phyloP scores from a whole-genome alignment of 2,329 filamentous ascomycete species.

The Claviceps spartinae region DNA sequence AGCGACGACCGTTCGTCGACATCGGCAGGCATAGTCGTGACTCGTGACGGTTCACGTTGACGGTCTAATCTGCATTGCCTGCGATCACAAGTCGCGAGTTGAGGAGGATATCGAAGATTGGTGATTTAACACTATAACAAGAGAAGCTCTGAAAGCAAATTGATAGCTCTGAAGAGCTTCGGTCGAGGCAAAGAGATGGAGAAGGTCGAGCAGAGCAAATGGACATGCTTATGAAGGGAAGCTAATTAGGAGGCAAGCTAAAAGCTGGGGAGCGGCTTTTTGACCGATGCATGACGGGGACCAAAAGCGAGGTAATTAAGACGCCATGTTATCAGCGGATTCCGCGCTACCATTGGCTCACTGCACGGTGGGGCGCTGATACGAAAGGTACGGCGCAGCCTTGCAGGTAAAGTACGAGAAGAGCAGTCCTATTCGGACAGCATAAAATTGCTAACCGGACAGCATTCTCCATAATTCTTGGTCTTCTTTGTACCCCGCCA shows the following conservation, averaged over 20 bases:
- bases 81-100: neutral
- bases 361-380: too few species aligned
- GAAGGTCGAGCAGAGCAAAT: neutral
- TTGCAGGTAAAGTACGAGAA: too few species aligned
- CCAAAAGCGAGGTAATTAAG: neutral
- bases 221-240: neutral
- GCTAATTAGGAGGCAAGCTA: too few species aligned
- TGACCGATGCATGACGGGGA: neutral
- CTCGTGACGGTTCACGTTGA: slow-evolving; percentile 3
- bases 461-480: too few species aligned
- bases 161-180: neutral
- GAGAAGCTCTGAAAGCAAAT: neutral
- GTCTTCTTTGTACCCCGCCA: too few species aligned
- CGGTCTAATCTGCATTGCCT: neutral
- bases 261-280: neutral
- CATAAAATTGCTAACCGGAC: too few species aligned
- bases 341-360: neutral
- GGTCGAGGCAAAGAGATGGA: neutral
- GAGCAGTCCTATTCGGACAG: too few species aligned
- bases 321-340: neutral
- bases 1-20: slow-evolving; percentile 29
- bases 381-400: too few species aligned
- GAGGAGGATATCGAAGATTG: neutral
- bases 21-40: slow-evolving; percentile 27
- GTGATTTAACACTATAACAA: too few species aligned